phyloP scores from a whole-genome alignment of 2,329 filamentous ascomycete species.

The Neopestalotiopsis sp. region DNA sequence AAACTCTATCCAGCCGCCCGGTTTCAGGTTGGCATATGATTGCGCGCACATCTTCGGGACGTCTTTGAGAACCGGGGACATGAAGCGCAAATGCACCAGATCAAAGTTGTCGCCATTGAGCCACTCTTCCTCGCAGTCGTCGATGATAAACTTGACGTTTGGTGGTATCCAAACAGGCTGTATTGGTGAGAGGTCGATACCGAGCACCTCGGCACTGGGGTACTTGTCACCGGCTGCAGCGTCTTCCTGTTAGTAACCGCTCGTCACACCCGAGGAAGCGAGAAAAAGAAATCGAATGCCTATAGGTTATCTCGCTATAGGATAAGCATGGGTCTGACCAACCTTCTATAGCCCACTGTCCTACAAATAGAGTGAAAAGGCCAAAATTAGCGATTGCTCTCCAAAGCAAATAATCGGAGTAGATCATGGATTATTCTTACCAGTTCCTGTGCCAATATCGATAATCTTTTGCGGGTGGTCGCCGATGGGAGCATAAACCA shows the following conservation, averaged over 20 bases:
- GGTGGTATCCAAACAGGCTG: conserved; percentile 53
- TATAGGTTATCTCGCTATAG: conserved; percentile 44
- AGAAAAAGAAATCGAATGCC: conserved; percentile 30
- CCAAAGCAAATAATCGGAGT: no score
- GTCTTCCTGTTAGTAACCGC: conserved; percentile 11
- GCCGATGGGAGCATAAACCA: conserved; percentile 48
- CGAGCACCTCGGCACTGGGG: conserved; percentile 34
- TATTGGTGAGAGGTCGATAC: conserved; percentile 45
- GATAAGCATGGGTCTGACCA: conserved; percentile 28
- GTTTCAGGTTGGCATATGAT: conserved; percentile 43
- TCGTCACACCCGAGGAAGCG: conserved; percentile 1
- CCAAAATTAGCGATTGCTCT: not conserved
- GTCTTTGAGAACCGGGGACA: conserved; percentile 57
- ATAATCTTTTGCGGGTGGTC: conserved; percentile 41
- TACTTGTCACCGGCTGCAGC: conserved; percentile 24
- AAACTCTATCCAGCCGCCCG: conserved; percentile 58
- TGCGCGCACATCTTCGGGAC: conserved; percentile 50
- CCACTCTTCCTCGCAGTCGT: conserved; percentile 61
- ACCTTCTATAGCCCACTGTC: conserved; percentile 22
- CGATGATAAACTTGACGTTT: conserved; percentile 37
- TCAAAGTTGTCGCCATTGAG: conserved; percentile 57
- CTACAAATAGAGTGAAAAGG: not conserved
- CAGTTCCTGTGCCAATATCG: conserved; percentile 52
- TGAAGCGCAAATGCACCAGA: conserved; percentile 57
- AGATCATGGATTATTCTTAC: conserved; percentile 28